phyloP scores from a whole-genome alignment of 1,284 basidiomycete genomes.

The Somion occarium region DNA sequence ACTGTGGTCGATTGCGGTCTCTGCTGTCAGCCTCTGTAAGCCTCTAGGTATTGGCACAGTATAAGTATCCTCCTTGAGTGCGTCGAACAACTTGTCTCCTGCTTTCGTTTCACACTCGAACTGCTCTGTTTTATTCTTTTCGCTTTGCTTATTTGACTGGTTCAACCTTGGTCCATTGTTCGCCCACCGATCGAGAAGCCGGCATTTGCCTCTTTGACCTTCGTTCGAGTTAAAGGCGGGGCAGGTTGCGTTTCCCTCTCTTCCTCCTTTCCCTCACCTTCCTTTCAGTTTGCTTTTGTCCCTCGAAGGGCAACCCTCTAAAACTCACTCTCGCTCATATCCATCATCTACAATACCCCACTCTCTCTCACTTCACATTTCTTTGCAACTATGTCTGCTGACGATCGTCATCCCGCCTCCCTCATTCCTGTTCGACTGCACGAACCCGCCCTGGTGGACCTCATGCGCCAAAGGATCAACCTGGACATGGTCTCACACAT shows the following conservation, averaged over 20 bases:
- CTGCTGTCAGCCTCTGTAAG: neutral
- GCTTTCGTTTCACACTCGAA: no score
- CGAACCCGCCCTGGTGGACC: conserved; percentile 72
- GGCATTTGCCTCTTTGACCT: neutral
- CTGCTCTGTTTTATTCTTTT: neutral
- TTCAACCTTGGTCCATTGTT: neutral
- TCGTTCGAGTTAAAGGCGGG: neutral
- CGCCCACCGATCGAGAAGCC: conserved; percentile 3
- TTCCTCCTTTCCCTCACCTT: conserved; percentile 16
- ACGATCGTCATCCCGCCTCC: conserved; percentile 59
- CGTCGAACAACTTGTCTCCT: no score
- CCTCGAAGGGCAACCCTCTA: conserved; percentile 27
- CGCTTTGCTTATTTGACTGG: neutral
- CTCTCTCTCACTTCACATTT: conserved; percentile 15
- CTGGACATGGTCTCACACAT: conserved; percentile 80
- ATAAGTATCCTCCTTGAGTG: no score
- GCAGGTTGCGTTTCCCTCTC: conserved; percentile 1
- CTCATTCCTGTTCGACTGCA: conserved; percentile 66
- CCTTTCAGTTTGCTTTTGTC: conserved; percentile 13
- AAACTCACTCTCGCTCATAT: conserved; percentile 17
- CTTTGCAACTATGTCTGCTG: conserved; percentile 13
- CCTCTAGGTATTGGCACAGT: neutral
- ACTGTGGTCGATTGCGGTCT: neutral
- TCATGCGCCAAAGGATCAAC: conserved; percentile 75
- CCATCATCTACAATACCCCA: conserved; percentile 15